A percentile compares a stretch with the other conserved stretches of the same genome.
Evolutionary conservation across 495 filamentous ascomycete species (phyloP).

Genomic region (Tuber borchii): DNA sequence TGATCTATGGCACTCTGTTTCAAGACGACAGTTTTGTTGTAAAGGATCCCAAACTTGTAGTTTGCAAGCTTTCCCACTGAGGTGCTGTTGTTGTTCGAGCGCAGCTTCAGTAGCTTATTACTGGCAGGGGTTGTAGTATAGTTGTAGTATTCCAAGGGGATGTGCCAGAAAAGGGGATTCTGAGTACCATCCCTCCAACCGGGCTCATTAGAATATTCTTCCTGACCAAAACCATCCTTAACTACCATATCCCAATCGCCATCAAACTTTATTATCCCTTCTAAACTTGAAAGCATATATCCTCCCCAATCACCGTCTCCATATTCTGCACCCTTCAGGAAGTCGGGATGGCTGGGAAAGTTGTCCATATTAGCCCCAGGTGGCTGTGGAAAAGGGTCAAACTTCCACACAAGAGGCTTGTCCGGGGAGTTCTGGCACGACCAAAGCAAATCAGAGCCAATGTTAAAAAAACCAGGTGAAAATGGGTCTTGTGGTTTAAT

Average conservation of each 20-base stretch:
- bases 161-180: constrained; percentile 31
- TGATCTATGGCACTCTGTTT: constrained; percentile 21
- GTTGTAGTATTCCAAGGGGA: constrained; percentile 31
- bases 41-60: constrained; percentile 34
- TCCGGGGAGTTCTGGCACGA: constrained; percentile 25
- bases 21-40: constrained; percentile 36
- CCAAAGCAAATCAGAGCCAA: constrained; percentile 33
- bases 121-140: constrained; percentile 11
- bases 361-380: constrained; percentile 15
- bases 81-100: background rate
- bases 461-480: constrained; percentile 23
- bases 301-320: constrained; percentile 30
- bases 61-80: background rate
- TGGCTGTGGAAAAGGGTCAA: constrained; percentile 15
- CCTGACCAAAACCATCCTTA: background rate
- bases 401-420: constrained; percentile 26
- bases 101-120: background rate
- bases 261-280: constrained; percentile 25
- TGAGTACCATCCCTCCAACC: constrained; percentile 36
- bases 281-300: constrained; percentile 23
- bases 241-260: constrained; percentile 6
- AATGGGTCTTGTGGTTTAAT: constrained; percentile 6
- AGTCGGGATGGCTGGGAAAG: constrained; percentile 16
- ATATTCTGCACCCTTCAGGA: constrained; percentile 28
- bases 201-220: constrained; percentile 12